Evolutionary conservation across 2,329 filamentous ascomycete species (phyloP), one percentile per base, ranked within the genome.

Genomic region (Penicillium sclerotigenum): DNA sequence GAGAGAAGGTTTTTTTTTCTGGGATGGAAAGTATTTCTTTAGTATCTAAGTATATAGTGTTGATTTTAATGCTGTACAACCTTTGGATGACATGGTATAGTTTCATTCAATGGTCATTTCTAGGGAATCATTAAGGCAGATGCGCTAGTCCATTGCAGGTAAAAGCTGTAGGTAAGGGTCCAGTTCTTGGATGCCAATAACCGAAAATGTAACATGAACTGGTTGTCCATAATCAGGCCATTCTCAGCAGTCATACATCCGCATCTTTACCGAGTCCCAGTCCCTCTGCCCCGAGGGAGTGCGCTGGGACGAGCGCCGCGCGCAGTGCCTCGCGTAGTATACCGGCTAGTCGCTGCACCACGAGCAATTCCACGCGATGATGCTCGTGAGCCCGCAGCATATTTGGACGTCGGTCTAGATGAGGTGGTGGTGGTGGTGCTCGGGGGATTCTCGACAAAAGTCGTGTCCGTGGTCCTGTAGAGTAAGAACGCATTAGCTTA

Each of bases 401-500:
- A 68, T 56, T 65, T 74, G 16, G 73, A 61, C 0, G 69, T 71
- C 2, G 73, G 69, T 65, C 81, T 83, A 29, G 76, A 79, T 36
- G 81, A 82, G 5, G 67, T 11, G 34, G 34, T 9, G 14, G 33
- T n/a, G 10, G 47, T 58, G 14, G 68, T 71, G 47, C 73, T 75
- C 4, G 82, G 81, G 8, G 91, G 92, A 66, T 96, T 90, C 33
- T 96, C 91, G 54, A 96, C 85, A 68, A 96, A 97, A 1, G 90
- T 90, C 6, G 88, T 95, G 69, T 96, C 91, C 11, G 90, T 96
- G 24, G 92, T 96, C 81, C 89, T 93, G 63, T 5, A 60, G 28
- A 11, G 22, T 14, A 9, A 29, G 10, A 26, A 60, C n/a, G 51
- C 4, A 49, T 49, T 34, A 45, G 24, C 11, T 37, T n/a, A 33